Conservation (phyloP, 257 asterid species). For the Ehretia macrophylla region DNA sequence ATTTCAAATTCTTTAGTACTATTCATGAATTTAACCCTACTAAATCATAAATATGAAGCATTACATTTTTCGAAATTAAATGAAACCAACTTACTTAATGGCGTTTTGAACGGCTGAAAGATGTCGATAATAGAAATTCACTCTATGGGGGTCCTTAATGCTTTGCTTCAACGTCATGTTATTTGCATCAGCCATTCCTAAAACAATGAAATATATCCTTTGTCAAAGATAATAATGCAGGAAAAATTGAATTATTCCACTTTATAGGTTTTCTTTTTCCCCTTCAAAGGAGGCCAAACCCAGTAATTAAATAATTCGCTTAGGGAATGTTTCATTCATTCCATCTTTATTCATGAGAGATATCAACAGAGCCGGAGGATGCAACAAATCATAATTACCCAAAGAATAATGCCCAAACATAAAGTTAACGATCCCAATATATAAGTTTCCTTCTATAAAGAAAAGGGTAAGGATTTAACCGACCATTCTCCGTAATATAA, state of each 20-base stretch:
- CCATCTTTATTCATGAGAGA: too few species aligned
- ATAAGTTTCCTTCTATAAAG: neutral
- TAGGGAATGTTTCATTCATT: too few species aligned
- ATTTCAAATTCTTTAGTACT: neutral
- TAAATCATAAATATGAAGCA: neutral
- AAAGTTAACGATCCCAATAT: too few species aligned
- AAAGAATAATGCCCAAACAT: too few species aligned
- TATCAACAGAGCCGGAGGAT: too few species aligned
- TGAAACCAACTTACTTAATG: slow-evolving; percentile 17
- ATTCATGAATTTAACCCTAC: neutral
- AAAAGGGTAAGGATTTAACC: neutral
- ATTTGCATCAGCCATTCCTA: slow-evolving; percentile 23
- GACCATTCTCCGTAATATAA: slow-evolving; percentile 44
- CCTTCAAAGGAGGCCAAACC: too few species aligned
- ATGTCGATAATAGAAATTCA: slow-evolving; percentile 32
- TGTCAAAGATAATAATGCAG: neutral
- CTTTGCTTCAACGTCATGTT: slow-evolving; percentile 1
- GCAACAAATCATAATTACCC: too few species aligned
- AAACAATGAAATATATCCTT: neutral
- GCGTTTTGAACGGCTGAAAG: slow-evolving; percentile 31
- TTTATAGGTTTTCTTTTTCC: too few species aligned
- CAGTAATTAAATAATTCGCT: too few species aligned
- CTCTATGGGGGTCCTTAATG: slow-evolving; percentile 24
- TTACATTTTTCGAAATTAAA: neutral
- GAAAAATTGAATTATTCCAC: too few species aligned